phyloP scores from a whole-genome alignment of 345 rosid genomes.

The Bruguiera sexangula region DNA sequence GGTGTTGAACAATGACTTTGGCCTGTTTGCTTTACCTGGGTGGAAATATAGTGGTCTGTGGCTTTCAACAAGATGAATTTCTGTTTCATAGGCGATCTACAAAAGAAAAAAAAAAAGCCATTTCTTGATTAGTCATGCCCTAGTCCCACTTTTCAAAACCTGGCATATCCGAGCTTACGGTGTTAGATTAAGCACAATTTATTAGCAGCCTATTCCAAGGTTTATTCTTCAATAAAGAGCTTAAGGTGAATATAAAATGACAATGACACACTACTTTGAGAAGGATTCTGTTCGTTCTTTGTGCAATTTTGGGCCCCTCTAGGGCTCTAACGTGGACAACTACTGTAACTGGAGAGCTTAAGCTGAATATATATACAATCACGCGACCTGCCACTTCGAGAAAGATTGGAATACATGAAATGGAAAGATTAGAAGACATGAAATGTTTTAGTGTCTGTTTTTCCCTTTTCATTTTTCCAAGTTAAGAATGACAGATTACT shows the following conservation, averaged over 20 bases:
- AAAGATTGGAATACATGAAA: too few species aligned
- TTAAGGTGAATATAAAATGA: not conserved
- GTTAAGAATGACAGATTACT: too few species aligned
- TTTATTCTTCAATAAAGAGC: not conserved
- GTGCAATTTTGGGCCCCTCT: not conserved
- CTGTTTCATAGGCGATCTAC: not conserved
- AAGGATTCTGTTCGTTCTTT: not conserved
- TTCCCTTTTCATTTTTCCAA: too few species aligned
- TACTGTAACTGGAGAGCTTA: too few species aligned
- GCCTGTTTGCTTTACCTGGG: not conserved
- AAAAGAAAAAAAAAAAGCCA: not conserved
- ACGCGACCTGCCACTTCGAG: too few species aligned
- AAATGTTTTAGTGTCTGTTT: too few species aligned
- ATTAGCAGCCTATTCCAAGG: slow-evolving; percentile 15
- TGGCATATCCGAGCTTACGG: slow-evolving; percentile 9
- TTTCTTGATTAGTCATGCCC: not conserved
- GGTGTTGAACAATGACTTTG: too few species aligned
- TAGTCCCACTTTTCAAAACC: not conserved
- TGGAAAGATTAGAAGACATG: too few species aligned
- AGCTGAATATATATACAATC: too few species aligned
- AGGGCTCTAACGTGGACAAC: not conserved
- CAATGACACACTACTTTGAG: not conserved
- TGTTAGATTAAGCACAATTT: slow-evolving; percentile 2
- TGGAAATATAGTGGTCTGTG: not conserved
- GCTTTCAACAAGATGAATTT: not conserved